Conservation (phyloP, 371 early-diverging fungal genomes). For the Apophysomyces variabilis region DNA sequence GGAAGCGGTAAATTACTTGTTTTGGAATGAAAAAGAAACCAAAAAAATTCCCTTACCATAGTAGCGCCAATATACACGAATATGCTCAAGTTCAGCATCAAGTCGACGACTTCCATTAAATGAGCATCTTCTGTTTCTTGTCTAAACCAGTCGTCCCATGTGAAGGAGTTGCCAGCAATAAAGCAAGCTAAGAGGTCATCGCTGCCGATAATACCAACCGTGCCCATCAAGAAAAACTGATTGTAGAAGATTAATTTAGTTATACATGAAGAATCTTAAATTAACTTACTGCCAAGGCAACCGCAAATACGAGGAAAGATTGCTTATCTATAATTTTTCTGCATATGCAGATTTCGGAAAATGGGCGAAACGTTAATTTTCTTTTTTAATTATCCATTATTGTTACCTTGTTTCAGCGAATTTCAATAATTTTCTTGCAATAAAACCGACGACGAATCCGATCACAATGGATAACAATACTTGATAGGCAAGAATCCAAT, state of each 20-base stretch:
- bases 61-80: constrained; percentile 91
- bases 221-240: constrained; percentile 76
- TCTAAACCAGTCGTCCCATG: constrained; percentile 90
- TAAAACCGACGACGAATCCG: constrained; percentile 78
- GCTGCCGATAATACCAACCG: constrained; percentile 75
- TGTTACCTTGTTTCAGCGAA: constrained; percentile 62
- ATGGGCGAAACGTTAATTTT: too few relatives aligned
- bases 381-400: too few relatives aligned
- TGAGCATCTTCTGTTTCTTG: constrained; percentile 81
- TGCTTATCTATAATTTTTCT: constrained; percentile 86
- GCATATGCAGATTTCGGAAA: not conserved
- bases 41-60: constrained; percentile 42
- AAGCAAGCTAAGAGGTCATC: constrained; percentile 92
- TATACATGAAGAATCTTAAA: not conserved
- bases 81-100: constrained; percentile 81
- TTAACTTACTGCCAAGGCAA: constrained; percentile 75
- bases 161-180: constrained; percentile 85
- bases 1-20: not conserved
- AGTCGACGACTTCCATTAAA: constrained; percentile 83
- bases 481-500: constrained; percentile 73
- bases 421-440: constrained; percentile 70
- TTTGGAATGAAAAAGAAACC: not conserved
- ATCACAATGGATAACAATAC: constrained; percentile 73
- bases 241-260: not conserved
- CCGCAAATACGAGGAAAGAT: constrained; percentile 81